Evolutionary conservation across 2,329 filamentous ascomycete species (phyloP).

Genomic region (Paecilomyces sp.): DNA sequence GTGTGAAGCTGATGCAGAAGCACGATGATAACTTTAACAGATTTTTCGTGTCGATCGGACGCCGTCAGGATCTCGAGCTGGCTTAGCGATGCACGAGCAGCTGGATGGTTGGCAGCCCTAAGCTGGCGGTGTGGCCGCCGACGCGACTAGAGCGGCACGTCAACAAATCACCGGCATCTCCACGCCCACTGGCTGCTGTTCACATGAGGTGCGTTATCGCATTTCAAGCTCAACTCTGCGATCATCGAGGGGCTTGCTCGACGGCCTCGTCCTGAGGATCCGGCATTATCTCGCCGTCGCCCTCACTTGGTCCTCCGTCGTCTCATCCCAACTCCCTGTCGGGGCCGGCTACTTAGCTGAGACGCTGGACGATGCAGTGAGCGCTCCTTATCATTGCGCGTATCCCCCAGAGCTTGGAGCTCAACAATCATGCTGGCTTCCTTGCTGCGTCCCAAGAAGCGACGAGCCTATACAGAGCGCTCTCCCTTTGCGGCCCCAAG

Average conservation of each 20-base stretch:
- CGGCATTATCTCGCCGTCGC: background rate
- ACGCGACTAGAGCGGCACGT: background rate
- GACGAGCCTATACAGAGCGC: constrained; percentile 14
- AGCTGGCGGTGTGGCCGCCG: background rate
- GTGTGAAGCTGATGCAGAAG: background rate
- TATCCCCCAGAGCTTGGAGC: background rate
- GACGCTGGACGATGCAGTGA: background rate
- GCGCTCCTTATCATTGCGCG: background rate
- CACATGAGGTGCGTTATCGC: constrained; percentile 3
- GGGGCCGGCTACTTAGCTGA: background rate
- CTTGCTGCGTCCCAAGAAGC: constrained; percentile 23
- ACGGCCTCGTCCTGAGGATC: background rate
- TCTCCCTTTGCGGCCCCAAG: constrained; percentile 23
- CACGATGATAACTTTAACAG: constrained; percentile 3
- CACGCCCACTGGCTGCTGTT: background rate
- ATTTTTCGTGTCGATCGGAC: background rate
- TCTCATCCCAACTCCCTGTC: background rate
- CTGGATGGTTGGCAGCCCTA: background rate
- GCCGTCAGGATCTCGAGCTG: background rate
- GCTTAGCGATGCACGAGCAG: background rate
- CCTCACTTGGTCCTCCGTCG: background rate
- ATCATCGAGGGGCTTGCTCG: background rate
- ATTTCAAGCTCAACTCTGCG: background rate
- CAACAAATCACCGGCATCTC: background rate
- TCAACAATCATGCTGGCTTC: constrained; percentile 21